A percentile compares a stretch with the other conserved stretches of the same genome.
phyloP scores from a whole-genome alignment of 805 yeast genomes.

The Brettanomyces nanus region DNA sequence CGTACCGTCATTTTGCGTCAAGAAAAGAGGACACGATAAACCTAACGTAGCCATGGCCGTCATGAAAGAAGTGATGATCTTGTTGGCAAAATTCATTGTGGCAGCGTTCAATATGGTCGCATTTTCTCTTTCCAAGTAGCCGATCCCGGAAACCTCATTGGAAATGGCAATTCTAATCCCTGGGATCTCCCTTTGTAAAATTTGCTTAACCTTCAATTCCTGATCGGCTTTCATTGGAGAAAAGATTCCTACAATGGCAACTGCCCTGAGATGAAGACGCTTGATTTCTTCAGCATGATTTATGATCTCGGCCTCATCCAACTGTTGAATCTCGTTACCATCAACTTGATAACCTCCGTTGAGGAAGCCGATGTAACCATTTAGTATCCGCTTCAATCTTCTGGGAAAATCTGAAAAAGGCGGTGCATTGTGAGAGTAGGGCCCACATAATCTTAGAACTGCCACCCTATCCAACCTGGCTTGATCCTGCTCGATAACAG shows the following conservation, averaged over 20 bases:
- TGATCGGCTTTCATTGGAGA: slow-evolving; percentile 32
- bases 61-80: slow-evolving; percentile 31
- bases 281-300: slow-evolving; percentile 24
- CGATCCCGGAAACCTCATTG: slow-evolving; percentile 34
- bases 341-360: slow-evolving; percentile 37
- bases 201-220: slow-evolving; percentile 27
- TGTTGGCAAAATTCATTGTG: slow-evolving; percentile 33
- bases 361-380: slow-evolving; percentile 29
- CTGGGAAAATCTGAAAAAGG: slow-evolving; percentile 40
- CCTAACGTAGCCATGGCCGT: slow-evolving; percentile 30
- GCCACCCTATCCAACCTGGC: slow-evolving; percentile 36
- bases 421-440: slow-evolving; percentile 28
- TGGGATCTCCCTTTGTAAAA: slow-evolving; percentile 28
- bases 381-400: slow-evolving; percentile 27
- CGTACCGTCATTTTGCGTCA: slow-evolving; percentile 43
- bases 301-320: too few species aligned
- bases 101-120: slow-evolving; percentile 40
- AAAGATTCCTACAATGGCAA: slow-evolving; percentile 36
- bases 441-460: slow-evolving; percentile 37
- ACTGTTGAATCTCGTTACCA: slow-evolving; percentile 31
- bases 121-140: slow-evolving; percentile 38
- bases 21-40: slow-evolving; percentile 29
- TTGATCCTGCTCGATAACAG: slow-evolving; percentile 38
- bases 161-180: slow-evolving; percentile 30
- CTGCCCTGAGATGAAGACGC: slow-evolving; percentile 24